Base-by-base conservation (phyloP, 352 stramenopile species). In the Thalassiosira livingstoniorum region DNA sequence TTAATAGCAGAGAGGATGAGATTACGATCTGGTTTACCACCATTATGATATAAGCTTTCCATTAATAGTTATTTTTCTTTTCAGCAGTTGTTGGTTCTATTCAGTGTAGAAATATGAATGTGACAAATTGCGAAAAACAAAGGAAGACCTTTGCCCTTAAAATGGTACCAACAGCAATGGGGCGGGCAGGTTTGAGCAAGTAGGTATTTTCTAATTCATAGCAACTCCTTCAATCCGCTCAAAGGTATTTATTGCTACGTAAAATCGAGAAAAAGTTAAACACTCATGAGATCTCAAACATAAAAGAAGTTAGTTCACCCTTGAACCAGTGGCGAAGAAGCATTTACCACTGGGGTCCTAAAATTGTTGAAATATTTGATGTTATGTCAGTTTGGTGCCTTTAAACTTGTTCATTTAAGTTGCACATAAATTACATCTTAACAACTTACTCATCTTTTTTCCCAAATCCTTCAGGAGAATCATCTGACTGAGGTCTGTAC, bases 1-100 rank as follows among this genome's bases (percentile, higher is more conserved):
- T 88, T 98, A 72, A 94, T 99, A 74, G 97, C 97, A 60, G 98
- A 99, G 75, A 88, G 92, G 77, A 95, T 97, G 88, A 89, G 93
- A 75, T 74, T 85, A 64, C 80, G 88, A 80, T 93, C 90, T 75
- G 94, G 94, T 57, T 81, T 96, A 42, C 93, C 91, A 66, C 78
- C 86, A 39, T 63, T 84, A 27, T 82, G 68, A 76, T 25, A 29
- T 58, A 58, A 5, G 4, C 7, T 58, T 47, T 18, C 15, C 39
- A 15, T 47, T 47, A 15, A 47, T 47, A 15, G 7, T 47, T 18
- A 7, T 58, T 29, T 27, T 7, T 15, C 4, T n/a, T 25, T 58
- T 4, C 47, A 58, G 21, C 27, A 11, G n/a, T 58, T 25, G 11
- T 58, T 15, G n/a, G 27, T n/a, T 58, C 21, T 5, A 58, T 51